These are phyloP conservation scores for Radiomyces spectabilis DNA, from an alignment of 192 early-diverging fungal species.

Conservation along the genomic window DNA sequence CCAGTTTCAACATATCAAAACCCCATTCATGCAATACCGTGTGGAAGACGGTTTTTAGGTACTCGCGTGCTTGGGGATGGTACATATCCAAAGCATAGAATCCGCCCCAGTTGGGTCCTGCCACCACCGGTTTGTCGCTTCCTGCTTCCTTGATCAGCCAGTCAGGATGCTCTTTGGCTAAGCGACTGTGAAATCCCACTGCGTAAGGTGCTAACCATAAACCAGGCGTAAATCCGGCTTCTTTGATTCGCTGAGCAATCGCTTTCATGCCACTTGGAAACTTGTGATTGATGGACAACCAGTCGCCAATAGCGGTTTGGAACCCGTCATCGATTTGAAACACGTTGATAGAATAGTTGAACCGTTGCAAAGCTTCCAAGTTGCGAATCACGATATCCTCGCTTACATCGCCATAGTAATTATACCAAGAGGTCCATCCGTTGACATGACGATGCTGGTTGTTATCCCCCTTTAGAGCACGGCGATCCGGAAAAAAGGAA, in stretches of 20 bases:
- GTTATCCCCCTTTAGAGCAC: constrained; percentile 6
- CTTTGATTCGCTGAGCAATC: constrained; percentile 26
- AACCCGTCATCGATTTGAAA: constrained; percentile 48
- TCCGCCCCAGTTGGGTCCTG: constrained; percentile 33
- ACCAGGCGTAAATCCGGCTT: constrained; percentile 27
- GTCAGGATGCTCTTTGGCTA: constrained; percentile 32
- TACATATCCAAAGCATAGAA: constrained; percentile 39
- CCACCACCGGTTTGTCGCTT: constrained; percentile 1
- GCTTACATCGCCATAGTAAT: constrained; percentile 41
- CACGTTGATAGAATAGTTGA: constrained; percentile 32
- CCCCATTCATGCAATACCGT: constrained; percentile 34
- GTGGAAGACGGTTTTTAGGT: constrained; percentile 35
- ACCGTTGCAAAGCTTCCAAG: constrained; percentile 9
- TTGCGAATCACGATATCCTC: constrained; percentile 35
- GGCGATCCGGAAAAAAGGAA: constrained; percentile 17
- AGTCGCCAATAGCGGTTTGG: constrained; percentile 36
- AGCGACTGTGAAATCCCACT: constrained; percentile 25
- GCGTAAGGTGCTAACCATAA: constrained; percentile 43
- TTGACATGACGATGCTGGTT: constrained; percentile 26
- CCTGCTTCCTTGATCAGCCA: constrained; percentile 31
- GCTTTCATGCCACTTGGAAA: constrained; percentile 38
- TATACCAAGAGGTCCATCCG: constrained; percentile 48
- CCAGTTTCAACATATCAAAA: constrained; percentile 36
- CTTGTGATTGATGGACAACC: constrained; percentile 28
- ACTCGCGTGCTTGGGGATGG: constrained; percentile 26